Percentiles rank a stretch among this genome's conserved stretches.
phyloP scores from a whole-genome alignment of 805 yeast species.

The Yamadazyma olivae region DNA sequence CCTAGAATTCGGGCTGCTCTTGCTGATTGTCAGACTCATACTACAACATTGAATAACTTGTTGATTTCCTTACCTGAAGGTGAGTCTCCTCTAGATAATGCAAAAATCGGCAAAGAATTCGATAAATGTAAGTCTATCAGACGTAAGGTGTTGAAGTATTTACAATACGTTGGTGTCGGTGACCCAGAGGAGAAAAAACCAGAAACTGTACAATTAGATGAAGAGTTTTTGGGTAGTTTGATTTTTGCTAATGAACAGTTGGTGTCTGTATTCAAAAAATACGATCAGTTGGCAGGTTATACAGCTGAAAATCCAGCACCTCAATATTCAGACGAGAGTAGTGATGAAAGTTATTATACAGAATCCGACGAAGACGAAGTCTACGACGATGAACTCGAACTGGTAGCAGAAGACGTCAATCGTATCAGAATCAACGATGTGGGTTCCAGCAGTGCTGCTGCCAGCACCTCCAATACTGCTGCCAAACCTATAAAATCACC shows the following conservation, averaged over 20 bases:
- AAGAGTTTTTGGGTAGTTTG: conserved; percentile 83
- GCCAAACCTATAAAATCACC: conserved; percentile 18
- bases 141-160: conserved; percentile 72
- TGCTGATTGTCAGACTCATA: conserved; percentile 71
- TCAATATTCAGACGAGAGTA: conserved; percentile 25
- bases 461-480: no score
- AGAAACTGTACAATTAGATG: conserved; percentile 44
- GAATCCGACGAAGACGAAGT: conserved; percentile 36
- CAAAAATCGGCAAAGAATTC: conserved; percentile 60
- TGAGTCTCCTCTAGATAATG: conserved; percentile 61
- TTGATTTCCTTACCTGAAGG: conserved; percentile 39
- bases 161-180: conserved; percentile 71
- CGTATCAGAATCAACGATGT: conserved; percentile 6
- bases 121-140: conserved; percentile 73
- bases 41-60: conserved; percentile 64
- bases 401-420: conserved; percentile 15
- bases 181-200: conserved; percentile 24
- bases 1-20: conserved; percentile 67
- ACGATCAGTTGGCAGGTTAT: conserved; percentile 53
- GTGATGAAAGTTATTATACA: conserved; percentile 39
- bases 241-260: conserved; percentile 89
- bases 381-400: conserved; percentile 13
- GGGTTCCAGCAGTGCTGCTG: conserved; percentile 1
- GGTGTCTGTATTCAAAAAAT: conserved; percentile 66
- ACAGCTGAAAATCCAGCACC: conserved; percentile 39